Evolutionary conservation across 495 filamentous ascomycete species (phyloP).

Genomic region (Penicillium antarcticum): DNA sequence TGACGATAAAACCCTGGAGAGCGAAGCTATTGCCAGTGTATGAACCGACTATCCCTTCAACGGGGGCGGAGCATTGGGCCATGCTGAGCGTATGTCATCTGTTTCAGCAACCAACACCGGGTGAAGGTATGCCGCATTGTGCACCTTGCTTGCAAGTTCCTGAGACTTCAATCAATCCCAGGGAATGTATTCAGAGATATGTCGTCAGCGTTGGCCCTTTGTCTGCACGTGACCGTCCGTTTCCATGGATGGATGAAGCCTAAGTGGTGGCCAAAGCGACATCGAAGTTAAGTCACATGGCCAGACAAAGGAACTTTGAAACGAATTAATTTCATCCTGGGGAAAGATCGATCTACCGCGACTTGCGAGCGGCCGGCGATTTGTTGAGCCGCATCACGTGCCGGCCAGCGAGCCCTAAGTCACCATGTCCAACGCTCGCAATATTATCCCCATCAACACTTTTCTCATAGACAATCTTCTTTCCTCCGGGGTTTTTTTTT

Average conservation of each 20-base stretch:
- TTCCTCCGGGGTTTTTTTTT: too few species aligned
- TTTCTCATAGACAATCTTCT: too few species aligned
- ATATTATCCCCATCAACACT: too few species aligned
- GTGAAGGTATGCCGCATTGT: not conserved
- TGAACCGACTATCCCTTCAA: constrained; percentile 20
- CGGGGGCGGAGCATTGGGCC: constrained; percentile 15
- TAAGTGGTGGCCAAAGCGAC: too few species aligned
- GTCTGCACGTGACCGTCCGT: not conserved
- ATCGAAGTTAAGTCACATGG: too few species aligned
- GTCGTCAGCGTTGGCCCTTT: not conserved
- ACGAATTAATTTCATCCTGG: too few species aligned
- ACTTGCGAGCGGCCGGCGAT: too few species aligned
- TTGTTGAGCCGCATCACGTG: too few species aligned
- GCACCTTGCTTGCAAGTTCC: not conserved
- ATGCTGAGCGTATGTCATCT: constrained; percentile 1
- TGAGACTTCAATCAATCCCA: not conserved
- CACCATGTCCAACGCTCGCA: too few species aligned
- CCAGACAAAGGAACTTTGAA: too few species aligned
- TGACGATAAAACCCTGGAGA: constrained; percentile 13
- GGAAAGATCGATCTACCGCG: too few species aligned
- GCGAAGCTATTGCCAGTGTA: constrained; percentile 25
- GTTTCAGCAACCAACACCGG: not conserved
- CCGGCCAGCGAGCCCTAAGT: too few species aligned
- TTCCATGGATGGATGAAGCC: not conserved
- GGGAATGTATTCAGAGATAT: not conserved